These are phyloP conservation scores for Tremellales sp. DNA, from an alignment of 1,284 basidiomycete species.

Conservation along the genomic window DNA sequence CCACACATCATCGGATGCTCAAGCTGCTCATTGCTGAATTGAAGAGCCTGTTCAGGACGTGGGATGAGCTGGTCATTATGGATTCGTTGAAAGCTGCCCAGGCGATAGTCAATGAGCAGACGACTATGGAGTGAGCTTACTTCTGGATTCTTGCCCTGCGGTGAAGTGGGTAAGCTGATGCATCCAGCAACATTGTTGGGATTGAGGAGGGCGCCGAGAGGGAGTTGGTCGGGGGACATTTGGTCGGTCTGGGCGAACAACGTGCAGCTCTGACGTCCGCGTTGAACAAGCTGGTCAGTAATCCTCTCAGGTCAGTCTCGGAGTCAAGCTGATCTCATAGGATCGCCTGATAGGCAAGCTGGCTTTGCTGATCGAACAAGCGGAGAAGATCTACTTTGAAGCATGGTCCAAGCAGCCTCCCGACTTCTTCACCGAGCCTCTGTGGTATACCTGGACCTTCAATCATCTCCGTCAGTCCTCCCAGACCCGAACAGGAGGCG, in stretches of 20 bases:
- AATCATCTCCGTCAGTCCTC: constrained; percentile 35
- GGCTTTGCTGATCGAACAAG: constrained; percentile 31
- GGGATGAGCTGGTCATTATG: constrained; percentile 39
- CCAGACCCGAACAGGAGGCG: background rate
- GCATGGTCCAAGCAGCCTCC: constrained; percentile 24
- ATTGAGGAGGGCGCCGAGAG: constrained; percentile 30
- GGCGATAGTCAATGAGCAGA: constrained; percentile 27
- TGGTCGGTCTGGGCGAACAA: constrained; percentile 16
- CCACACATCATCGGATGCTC: constrained; percentile 42
- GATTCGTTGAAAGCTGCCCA: constrained; percentile 42
- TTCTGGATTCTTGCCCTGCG: background rate
- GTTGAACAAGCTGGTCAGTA: constrained; percentile 35
- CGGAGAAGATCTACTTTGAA: constrained; percentile 39
- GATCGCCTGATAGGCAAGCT: constrained; percentile 36
- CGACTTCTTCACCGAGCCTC: constrained; percentile 34
- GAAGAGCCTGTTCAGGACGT: constrained; percentile 27
- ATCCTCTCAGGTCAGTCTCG: background rate
- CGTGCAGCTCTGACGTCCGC: constrained; percentile 17
- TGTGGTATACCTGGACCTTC: constrained; percentile 45
- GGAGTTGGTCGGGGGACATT: constrained; percentile 25
- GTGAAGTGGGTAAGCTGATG: background rate
- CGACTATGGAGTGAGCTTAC: constrained; percentile 25
- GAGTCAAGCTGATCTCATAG: constrained; percentile 9
- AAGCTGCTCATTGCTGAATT: constrained; percentile 36
- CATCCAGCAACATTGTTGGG: constrained; percentile 31